Base-by-base conservation (phyloP, 2,329 filamentous ascomycete genomes). In the Volutella citrinella region DNA sequence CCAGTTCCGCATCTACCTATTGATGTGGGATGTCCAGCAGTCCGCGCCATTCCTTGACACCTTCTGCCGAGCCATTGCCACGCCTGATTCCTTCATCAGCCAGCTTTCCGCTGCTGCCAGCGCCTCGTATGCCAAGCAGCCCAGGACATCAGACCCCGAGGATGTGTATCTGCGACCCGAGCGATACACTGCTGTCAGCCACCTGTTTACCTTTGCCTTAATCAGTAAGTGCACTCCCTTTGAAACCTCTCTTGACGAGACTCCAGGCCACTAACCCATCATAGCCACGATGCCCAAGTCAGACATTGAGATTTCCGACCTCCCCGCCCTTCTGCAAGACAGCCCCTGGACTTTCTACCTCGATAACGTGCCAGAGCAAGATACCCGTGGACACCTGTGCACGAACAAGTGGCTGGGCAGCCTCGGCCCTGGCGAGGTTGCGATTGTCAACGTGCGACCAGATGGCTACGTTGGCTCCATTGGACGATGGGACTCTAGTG, bases 391-490 rank as follows among this genome's bases (percentile, higher is more conserved):
- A 23, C 52, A 63, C 22, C 57, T 68, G 19, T 84, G 78, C 57
- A 84, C 77, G 9, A 72, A 80, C 49, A 87, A 84, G 57, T 88
- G 82, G 82, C 65, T 85, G 7, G 80, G 78, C 24, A 70, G 66
- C 27, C 61, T 86, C 4, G 64, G 62, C 0, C 64, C 68, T 1
- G 65, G 70, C 9, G 74, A 83, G 45, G 72, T 83, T 6, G 78
- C 75, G 5, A 72, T 87, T 24, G 66, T 82, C 24, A 81, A 83
- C 48, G 79, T 88, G 3, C 70, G 84, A 6, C 84, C 84, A 0
- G 84, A 88, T 57, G 83, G 84, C 10, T 88, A 87, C 55, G 76
- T 87, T 5, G 84, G 83, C 2, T 78, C 72, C n/a, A 60, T 85
- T 16, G 65, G 70, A 27, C 61, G 70, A 24, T 75, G 71, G 70